phyloP scores from a whole-genome alignment of 2,329 filamentous ascomycete species.

The Cordyceps militaris region DNA sequence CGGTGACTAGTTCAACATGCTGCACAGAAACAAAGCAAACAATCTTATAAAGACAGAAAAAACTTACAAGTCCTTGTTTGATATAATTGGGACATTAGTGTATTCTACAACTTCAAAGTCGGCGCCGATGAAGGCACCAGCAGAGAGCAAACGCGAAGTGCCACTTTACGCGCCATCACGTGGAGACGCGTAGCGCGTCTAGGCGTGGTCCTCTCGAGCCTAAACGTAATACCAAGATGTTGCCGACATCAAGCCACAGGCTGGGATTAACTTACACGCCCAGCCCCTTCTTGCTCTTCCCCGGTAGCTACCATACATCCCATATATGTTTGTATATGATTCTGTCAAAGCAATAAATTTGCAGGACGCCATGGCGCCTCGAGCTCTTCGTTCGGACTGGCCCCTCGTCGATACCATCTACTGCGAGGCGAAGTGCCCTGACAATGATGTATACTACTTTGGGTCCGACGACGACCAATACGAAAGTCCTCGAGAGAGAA shows the following conservation, averaged over 20 bases:
- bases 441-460: slow-evolving; percentile 44
- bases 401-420: slow-evolving; percentile 33
- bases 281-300: not conserved
- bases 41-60: too few species aligned
- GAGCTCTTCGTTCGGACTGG: slow-evolving; percentile 15
- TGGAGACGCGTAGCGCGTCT: slow-evolving; percentile 28
- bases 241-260: not conserved
- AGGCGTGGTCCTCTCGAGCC: not conserved
- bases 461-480: slow-evolving; percentile 54
- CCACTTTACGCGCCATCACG: slow-evolving; percentile 29
- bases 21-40: not conserved
- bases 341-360: not conserved
- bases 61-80: too few species aligned
- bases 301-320: not conserved
- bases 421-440: slow-evolving; percentile 34
- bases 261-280: not conserved
- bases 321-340: not conserved
- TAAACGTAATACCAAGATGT: not conserved
- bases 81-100: too few species aligned
- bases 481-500: slow-evolving; percentile 37
- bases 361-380: not conserved
- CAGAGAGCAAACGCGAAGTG: not conserved
- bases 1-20: not conserved
- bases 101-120: too few species aligned
- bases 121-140: not conserved